These are phyloP conservation scores for Pelargonium fulgidum DNA, from an alignment of 441 rosid genomes.

Conservation along the genomic window DNA sequence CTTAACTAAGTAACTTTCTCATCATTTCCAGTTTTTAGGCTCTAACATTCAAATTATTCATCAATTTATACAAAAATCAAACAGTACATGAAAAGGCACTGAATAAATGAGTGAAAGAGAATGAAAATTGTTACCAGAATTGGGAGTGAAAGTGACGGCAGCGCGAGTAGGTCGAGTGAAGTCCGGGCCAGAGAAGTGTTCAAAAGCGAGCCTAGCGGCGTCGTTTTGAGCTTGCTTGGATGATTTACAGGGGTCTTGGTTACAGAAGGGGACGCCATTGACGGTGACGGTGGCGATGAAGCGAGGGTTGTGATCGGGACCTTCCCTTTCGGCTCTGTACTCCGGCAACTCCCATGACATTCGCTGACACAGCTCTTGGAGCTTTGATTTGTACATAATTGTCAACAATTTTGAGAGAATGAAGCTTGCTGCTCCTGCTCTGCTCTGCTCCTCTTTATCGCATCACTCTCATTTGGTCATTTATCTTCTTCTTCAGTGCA, in stretches of 20 bases:
- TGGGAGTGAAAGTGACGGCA: neutral
- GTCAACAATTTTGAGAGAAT: neutral
- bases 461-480: too few relatives aligned
- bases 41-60: neutral
- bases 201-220: constrained; percentile 42
- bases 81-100: neutral
- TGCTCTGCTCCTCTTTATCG: too few relatives aligned
- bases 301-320: constrained; percentile 40
- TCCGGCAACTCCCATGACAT: constrained; percentile 32
- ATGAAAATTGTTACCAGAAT: constrained; percentile 1
- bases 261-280: constrained; percentile 28
- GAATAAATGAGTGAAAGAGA: neutral
- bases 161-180: neutral
- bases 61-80: neutral
- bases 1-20: neutral
- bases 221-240: constrained; percentile 47
- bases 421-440: too few relatives aligned
- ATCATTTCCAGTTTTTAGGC: too few relatives aligned
- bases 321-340: constrained; percentile 27
- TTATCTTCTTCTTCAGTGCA: too few relatives aligned
- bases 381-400: constrained; percentile 39
- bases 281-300: constrained; percentile 42
- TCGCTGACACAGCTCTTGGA: constrained; percentile 48
- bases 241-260: constrained; percentile 20
- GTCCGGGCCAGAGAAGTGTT: constrained; percentile 23